These are phyloP conservation scores for Solanum okadae DNA, from an alignment of 257 asterid species.

Conservation along the genomic window DNA sequence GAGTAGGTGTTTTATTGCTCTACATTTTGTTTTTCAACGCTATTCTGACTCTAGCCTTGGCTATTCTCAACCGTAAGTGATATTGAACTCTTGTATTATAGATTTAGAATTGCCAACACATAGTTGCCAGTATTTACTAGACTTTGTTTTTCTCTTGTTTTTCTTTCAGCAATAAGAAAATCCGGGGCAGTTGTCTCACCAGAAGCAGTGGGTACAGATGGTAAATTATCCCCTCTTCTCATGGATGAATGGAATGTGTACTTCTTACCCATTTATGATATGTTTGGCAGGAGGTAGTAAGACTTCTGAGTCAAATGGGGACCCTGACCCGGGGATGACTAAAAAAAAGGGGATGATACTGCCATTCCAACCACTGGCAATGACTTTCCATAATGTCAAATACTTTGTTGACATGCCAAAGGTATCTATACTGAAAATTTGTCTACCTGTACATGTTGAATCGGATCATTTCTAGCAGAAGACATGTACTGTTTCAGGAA, in stretches of 20 bases:
- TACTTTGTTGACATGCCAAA: constrained; percentile 88
- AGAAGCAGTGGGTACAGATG: constrained; percentile 22
- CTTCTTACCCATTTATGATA: neutral
- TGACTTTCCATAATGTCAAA: constrained; percentile 77
- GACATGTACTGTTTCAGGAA: constrained; percentile 34
- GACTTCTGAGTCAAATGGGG: constrained; percentile 3
- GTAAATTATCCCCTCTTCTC: constrained; percentile 14
- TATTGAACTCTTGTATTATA: neutral
- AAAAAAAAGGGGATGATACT: constrained; percentile 78
- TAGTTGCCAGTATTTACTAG: neutral
- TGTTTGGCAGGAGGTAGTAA: constrained; percentile 28
- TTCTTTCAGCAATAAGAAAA: constrained; percentile 47
- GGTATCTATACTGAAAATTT: constrained; percentile 26
- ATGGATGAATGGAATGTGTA: neutral
- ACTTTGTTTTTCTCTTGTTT: neutral
- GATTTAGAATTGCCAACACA: neutral
- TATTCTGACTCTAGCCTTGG: constrained; percentile 48
- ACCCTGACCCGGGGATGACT: constrained; percentile 4
- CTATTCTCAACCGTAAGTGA: constrained; percentile 63
- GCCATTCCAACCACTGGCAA: constrained; percentile 76
- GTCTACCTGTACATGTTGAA: neutral
- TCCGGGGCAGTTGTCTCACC: constrained; percentile 48
- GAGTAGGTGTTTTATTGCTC: constrained; percentile 53
- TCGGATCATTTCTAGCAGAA: neutral
- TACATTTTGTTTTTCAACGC: constrained; percentile 62